Evolutionary conservation across 257 asterid species (phyloP).

Genomic region (Catharanthus roseus): DNA sequence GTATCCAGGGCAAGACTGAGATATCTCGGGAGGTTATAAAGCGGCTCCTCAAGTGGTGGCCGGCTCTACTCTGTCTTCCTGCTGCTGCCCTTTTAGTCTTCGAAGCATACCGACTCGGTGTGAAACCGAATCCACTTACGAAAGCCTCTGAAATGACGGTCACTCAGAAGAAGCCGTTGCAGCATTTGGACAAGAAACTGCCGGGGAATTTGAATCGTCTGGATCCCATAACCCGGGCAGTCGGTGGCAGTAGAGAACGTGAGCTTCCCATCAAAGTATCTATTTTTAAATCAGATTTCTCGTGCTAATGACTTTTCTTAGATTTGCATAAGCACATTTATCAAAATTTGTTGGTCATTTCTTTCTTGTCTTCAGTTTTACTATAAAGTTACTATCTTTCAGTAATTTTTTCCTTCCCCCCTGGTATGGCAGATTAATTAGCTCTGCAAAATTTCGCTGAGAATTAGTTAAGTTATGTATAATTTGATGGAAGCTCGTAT

Average conservation of each 20-base stretch:
- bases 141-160: conserved; percentile 16
- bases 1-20: conserved; percentile 39
- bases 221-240: conserved; percentile 59
- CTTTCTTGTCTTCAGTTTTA: not conserved
- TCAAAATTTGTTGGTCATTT: not conserved
- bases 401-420: not conserved
- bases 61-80: conserved; percentile 46
- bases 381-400: not conserved
- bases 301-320: not conserved
- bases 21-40: conserved; percentile 33
- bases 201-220: conserved; percentile 59
- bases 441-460: not conserved
- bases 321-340: not conserved
- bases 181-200: conserved; percentile 22
- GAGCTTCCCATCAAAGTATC: conserved; percentile 17
- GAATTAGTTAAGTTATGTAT: not conserved
- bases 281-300: not conserved
- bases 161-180: conserved; percentile 19
- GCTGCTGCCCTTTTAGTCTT: conserved; percentile 49
- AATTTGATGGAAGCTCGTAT: not conserved
- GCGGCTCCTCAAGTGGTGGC: conserved; percentile 69
- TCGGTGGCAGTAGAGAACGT: conserved; percentile 79
- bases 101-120: conserved; percentile 56
- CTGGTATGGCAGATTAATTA: not conserved
- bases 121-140: conserved; percentile 23